phyloP scores from a whole-genome alignment of 805 yeast genomes.

The Sugiyamaella valdiviana region DNA sequence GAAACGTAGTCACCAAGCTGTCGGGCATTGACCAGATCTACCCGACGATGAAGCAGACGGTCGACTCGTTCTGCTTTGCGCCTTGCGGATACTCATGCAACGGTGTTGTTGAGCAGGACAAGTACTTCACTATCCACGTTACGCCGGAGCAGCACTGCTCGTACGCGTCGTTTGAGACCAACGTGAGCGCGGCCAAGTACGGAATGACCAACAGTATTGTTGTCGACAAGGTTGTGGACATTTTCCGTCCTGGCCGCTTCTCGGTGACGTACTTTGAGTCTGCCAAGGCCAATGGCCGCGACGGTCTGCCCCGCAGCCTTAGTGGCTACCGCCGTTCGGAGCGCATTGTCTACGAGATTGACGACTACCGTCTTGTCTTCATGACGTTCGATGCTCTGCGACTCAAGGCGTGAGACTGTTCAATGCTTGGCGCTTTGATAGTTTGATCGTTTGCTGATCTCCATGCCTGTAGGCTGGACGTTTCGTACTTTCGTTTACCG shows the following conservation, averaged over 20 bases:
- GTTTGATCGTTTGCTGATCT: no score
- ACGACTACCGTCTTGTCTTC: slow-evolving; percentile 66
- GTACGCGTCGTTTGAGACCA: slow-evolving; percentile 92
- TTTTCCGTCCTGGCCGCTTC: slow-evolving; percentile 73
- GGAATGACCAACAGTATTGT: slow-evolving; percentile 47
- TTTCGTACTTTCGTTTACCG: no score
- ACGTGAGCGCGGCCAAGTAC: slow-evolving; percentile 47
- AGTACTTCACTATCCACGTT: slow-evolving; percentile 79
- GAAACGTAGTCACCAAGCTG: slow-evolving; percentile 57
- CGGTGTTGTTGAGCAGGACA: slow-evolving; percentile 56
- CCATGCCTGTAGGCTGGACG: no score
- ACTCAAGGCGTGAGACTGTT: neutral
- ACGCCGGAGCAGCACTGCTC: slow-evolving; percentile 95
- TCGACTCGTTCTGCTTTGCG: slow-evolving; percentile 83
- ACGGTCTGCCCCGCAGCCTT: slow-evolving; percentile 26
- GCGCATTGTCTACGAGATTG: slow-evolving; percentile 65
- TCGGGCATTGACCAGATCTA: slow-evolving; percentile 62
- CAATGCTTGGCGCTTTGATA: no score
- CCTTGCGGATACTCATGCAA: slow-evolving; percentile 97
- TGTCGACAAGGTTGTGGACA: slow-evolving; percentile 49
- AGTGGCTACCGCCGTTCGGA: slow-evolving; percentile 57
- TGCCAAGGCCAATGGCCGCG: slow-evolving; percentile 18
- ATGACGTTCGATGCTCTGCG: slow-evolving; percentile 48
- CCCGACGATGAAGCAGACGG: slow-evolving; percentile 33
- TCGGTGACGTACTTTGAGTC: slow-evolving; percentile 50